Base-by-base conservation (phyloP, 345 rosid genomes). In the Mallotus nudiflorus region DNA sequence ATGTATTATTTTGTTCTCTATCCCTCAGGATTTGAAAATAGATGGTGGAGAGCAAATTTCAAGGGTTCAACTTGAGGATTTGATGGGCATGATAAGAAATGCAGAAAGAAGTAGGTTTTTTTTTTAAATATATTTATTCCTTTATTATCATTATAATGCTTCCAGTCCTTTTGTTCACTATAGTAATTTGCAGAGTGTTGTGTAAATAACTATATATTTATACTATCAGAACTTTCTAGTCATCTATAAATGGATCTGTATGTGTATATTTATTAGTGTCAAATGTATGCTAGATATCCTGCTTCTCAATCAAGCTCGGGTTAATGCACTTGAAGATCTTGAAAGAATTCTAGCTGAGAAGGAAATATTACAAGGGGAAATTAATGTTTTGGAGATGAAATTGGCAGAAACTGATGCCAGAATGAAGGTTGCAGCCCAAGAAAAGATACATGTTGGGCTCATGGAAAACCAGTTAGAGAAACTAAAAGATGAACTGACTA, bases 341-440 rank as follows among this genome's bases (percentile, higher is more conserved):
- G 81, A 77, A 62, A 80, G 75, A 70, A 86, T 87, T 81, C 82
- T 91, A 10, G 62, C 74, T 50, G 98, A 94, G 80, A 91, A 91
- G 74, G 91, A 90, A 77, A 75, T 85, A 5, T 71, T 91, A 81
- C 96, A 88, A 63, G 86, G 91, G 73, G 96, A 91, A 80, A 87
- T 90, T 53, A 86, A 66, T 71, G 80, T 44, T 33, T 68, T 94
- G 73, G 91, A 90, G 81, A 83, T 81, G 90, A 90, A 78, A 80
- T 61, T 91, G 82, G 85, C 91, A 24, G 98, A 94, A 80, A 88
- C 89, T 78, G 96, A 94, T 83, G 97, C 91, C n/a, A 83, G 84
- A 70, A 86, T 94, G 66, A 83, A 78, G 82, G 81, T 83, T 67
- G 86, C 97, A 79, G 80, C 92, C 48, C 92, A 85, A 71, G 92